Evolutionary conservation across 2,329 filamentous ascomycete species (phyloP), one percentile per base, ranked within the genome.

Genomic region (Pseudopithomyces chartarum): DNA sequence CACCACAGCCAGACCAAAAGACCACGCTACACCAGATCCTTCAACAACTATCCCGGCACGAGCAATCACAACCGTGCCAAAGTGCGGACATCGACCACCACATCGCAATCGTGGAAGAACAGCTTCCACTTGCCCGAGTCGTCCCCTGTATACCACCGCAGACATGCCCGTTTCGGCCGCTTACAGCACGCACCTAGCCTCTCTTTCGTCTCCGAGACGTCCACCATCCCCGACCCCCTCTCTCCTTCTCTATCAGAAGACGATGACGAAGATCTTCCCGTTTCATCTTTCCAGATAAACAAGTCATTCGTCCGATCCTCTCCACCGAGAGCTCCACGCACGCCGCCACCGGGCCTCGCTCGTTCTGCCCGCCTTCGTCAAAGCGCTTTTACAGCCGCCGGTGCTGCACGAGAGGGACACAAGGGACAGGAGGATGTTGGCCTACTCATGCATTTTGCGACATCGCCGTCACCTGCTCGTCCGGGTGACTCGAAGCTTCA

Each of bases 381-480:
- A 55, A 69, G 69, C 61, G 66, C 78, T 61, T 75, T 76, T 66
- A 68, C 64, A 52, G 69, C 72, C 56, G 69, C 68, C 56, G 78
- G 57, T 67, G 78, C 65, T 62, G 78, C 63, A 65, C 65, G 74
- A 70, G 67, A 74, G 76, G 81, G 78, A 45, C 82, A 84, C 22
- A 89, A 88, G 1, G 89, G 87, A 57, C 88, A 95, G 69, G 91
- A 97, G 69, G 93, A 92, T 29, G 90, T 90, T 6, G 92, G 92
- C 68, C 88, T 96, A 1, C 69, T 97, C 5, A 92, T 95, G 44
- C 97, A 94, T 74, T 85, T 98, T 15, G 93, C 93, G 47, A 91
- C 92, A 50, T 98, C 94, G 6, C 95, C 95, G 0, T 96, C 92
- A 0, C 92, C 92, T 0, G 92, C 91, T 45, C 87, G 88, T 52